phyloP scores from a whole-genome alignment of 1,284 basidiomycete species.

The Tilletia indica region DNA sequence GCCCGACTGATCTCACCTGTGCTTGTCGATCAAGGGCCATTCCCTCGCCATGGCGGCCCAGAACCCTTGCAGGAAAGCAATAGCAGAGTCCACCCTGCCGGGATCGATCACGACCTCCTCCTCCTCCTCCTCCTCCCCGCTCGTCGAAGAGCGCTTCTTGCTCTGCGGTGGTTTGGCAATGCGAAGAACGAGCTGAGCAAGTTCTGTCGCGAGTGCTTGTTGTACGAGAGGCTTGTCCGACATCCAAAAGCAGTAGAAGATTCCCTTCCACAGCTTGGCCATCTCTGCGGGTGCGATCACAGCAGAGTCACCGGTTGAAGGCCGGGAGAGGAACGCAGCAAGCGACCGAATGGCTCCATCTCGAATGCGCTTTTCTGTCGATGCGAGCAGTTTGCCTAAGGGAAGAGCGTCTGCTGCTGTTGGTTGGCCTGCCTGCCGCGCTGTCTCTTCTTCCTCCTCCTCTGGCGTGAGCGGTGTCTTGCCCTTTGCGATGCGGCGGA shows the following conservation, averaged over 20 bases:
- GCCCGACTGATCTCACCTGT: constrained; percentile 64
- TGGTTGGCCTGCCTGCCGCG: background rate
- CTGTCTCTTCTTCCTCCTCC: constrained; percentile 6
- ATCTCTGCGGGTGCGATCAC: constrained; percentile 70
- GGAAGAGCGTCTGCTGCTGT: constrained; percentile 26
- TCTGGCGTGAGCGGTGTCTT: constrained; percentile 5
- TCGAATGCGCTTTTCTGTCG: constrained; percentile 64
- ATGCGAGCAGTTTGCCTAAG: constrained; percentile 44
- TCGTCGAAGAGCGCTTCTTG: background rate
- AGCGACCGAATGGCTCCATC: constrained; percentile 83
- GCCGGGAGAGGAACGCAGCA: constrained; percentile 61
- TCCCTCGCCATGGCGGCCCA: constrained; percentile 85
- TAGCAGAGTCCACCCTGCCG: constrained; percentile 59
- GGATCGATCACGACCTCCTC: background rate
- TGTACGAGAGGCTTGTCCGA: constrained; percentile 96
- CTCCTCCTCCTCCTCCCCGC: background rate
- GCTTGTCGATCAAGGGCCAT: constrained; percentile 86
- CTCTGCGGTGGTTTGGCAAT: constrained; percentile 23
- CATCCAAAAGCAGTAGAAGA: constrained; percentile 99
- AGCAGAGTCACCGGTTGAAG: constrained; percentile 25
- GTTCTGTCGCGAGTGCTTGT: constrained; percentile 80
- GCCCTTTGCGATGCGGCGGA: constrained; percentile 2
- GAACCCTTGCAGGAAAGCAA: constrained; percentile 80
- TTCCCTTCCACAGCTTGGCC: constrained; percentile 92
- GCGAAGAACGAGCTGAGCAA: constrained; percentile 68